Base-by-base conservation (phyloP, 2,329 filamentous ascomycete genomes). In the Fusarium sp. region DNA sequence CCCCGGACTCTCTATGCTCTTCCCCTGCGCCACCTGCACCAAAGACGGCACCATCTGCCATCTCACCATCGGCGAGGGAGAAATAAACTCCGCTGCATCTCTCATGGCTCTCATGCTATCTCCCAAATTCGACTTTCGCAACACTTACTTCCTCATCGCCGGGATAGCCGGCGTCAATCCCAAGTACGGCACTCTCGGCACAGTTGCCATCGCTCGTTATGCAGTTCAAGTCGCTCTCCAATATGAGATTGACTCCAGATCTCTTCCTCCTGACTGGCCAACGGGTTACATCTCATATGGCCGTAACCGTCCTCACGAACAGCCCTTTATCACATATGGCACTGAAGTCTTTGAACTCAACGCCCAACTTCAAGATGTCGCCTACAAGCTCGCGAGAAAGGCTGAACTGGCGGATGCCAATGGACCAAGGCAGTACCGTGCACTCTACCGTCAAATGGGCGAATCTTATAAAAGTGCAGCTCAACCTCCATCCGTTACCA, bases 141-240 rank as follows among this genome's bases (percentile, higher is more conserved):
- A 81, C 46, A 90, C 91, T 2, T 94, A 94, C 79, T 92, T 93
- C 77, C 77, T 94, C 58, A 77, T 92, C 29, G 87, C 85, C 2
- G 91, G 91, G 4, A 93, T 94, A 64, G 91, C 88, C 3, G 91
- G 91, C n/a, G 83, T 92, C 41, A 93, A 88, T 75, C 91, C 91
- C 1, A 86, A 89, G 63, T 78, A 87, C 25, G 88, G 84, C 21
- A 92, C 91, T 0, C 82, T 91, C 6, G 87, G 86, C 42, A 85
- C 85, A 39, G 90, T 92, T 1, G 89, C 89, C 2, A 87, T 94
- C 53, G 85, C 88, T 36, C 85, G 87, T 21, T 94, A 88, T 73
- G 87, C 90, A 1, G 84, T 94, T 7, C 91, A 94, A 74, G 90
- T 93, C 4, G 90, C 88, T 0, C 80, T 93, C 52, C 91, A 94